Percentiles rank a stretch among this genome's conserved stretches.
phyloP scores from a whole-genome alignment of 805 yeast genomes.

The Isabelozyma gotoi region DNA sequence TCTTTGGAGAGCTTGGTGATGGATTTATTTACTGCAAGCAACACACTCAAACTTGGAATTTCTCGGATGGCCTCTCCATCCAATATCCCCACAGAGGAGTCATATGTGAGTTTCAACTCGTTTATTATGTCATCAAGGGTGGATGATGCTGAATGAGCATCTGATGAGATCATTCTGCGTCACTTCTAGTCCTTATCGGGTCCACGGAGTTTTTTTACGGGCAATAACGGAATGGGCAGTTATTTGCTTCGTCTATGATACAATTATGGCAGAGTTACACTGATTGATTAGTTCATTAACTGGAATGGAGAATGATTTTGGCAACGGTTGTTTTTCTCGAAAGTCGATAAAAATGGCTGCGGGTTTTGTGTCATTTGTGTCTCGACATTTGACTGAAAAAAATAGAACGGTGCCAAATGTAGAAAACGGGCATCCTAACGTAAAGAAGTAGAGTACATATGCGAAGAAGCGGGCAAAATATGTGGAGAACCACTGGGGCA shows the following conservation, averaged over 20 bases:
- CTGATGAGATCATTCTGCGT: constrained; percentile 4
- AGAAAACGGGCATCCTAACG: too few species aligned
- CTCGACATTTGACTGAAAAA: too few species aligned
- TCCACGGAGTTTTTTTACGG: not conserved
- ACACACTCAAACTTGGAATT: constrained; percentile 40
- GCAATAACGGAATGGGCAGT: not conserved
- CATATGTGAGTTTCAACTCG: constrained; percentile 55
- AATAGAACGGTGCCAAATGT: too few species aligned
- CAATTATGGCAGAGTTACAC: not conserved
- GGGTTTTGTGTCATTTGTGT: not conserved
- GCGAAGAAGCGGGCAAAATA: not conserved
- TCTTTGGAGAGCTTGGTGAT: constrained; percentile 40
- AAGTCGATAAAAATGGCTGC: not conserved
- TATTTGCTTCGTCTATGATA: not conserved
- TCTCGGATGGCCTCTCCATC: constrained; percentile 55
- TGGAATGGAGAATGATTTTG: not conserved
- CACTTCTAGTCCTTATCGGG: not conserved
- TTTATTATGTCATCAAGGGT: constrained; percentile 51
- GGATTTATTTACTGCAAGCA: constrained; percentile 46
- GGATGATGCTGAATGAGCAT: constrained; percentile 34
- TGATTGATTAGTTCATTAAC: not conserved
- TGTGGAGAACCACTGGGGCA: too few species aligned
- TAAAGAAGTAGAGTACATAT: too few species aligned
- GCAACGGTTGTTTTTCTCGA: not conserved
- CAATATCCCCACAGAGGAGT: constrained; percentile 56